A percentile compares a stretch with the other conserved stretches of the same genome.
Evolutionary conservation across 2,329 filamentous ascomycete species (phyloP).

Genomic region (Sarocladium kiliense): DNA sequence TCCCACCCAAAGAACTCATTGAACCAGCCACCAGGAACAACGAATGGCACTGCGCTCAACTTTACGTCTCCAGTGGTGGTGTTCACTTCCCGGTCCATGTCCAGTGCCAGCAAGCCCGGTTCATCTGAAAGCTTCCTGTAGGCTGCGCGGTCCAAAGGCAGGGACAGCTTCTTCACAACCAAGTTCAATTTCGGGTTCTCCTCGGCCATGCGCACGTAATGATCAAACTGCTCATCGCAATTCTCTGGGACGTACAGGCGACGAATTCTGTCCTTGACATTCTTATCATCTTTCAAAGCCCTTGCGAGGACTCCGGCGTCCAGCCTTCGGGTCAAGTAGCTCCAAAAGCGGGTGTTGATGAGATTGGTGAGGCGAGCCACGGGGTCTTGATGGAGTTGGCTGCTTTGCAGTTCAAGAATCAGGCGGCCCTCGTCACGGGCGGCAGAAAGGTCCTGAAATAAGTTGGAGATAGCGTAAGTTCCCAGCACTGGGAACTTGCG

Average conservation of each 20-base stretch:
- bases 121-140: constrained; percentile 79
- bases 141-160: constrained; percentile 72
- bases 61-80: constrained; percentile 60
- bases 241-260: constrained; percentile 85
- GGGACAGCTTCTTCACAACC: constrained; percentile 75
- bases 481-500: constrained; percentile 87
- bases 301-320: constrained; percentile 82
- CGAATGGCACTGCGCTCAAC: constrained; percentile 78
- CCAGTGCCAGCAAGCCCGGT: constrained; percentile 83
- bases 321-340: constrained; percentile 79
- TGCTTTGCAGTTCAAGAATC: constrained; percentile 85
- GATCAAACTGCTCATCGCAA: constrained; percentile 80
- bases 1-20: constrained; percentile 99
- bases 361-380: constrained; percentile 81
- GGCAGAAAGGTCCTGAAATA: constrained; percentile 87
- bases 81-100: constrained; percentile 72
- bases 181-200: constrained; percentile 77
- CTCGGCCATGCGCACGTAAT: constrained; percentile 75
- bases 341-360: constrained; percentile 89
- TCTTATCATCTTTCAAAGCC: constrained; percentile 85
- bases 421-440: constrained; percentile 86
- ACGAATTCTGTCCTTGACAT: constrained; percentile 84
- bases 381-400: constrained; percentile 88
- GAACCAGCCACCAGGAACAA: constrained; percentile 93
- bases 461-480: constrained; percentile 94